Percentiles rank a stretch among this genome's conserved stretches.
Conservation (phyloP, 2,329 filamentous ascomycete genomes). For the Pezicula carpinea region DNA sequence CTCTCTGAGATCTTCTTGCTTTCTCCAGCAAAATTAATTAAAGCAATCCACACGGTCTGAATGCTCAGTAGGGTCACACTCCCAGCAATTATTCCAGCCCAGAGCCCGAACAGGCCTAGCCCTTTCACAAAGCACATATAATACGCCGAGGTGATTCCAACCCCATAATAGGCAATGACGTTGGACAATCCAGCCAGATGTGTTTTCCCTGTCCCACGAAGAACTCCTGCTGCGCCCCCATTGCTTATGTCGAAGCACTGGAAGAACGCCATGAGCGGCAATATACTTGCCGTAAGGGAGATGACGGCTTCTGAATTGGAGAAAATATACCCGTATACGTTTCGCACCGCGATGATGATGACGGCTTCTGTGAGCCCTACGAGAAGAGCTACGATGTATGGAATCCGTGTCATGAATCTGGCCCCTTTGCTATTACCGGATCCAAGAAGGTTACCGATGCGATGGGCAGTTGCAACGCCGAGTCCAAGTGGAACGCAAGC, state of each 20-base stretch:
- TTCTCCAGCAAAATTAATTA: slow-evolving; percentile 9
- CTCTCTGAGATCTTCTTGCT: neutral
- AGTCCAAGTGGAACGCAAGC: slow-evolving; percentile 76
- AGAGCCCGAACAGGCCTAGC: slow-evolving; percentile 16
- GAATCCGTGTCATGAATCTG: slow-evolving; percentile 64
- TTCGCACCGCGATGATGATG: slow-evolving; percentile 62
- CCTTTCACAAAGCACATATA: slow-evolving; percentile 13
- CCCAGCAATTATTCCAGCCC: slow-evolving; percentile 15
- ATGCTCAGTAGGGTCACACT: slow-evolving; percentile 12
- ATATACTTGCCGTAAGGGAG: slow-evolving; percentile 63
- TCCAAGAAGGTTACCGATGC: slow-evolving; percentile 74
- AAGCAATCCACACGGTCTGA: slow-evolving; percentile 11
- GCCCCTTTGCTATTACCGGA: slow-evolving; percentile 58
- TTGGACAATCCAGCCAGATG: slow-evolving; percentile 86
- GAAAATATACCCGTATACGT: slow-evolving; percentile 71
- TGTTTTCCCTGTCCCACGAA: slow-evolving; percentile 80
- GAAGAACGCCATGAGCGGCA: slow-evolving; percentile 80
- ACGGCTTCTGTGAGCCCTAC: slow-evolving; percentile 61
- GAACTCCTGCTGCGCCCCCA: slow-evolving; percentile 72
- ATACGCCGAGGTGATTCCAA: slow-evolving; percentile 60
- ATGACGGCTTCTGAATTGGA: slow-evolving; percentile 70
- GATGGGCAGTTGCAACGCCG: slow-evolving; percentile 69
- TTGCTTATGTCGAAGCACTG: slow-evolving; percentile 81
- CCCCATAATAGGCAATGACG: slow-evolving; percentile 73
- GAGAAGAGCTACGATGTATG: slow-evolving; percentile 64